Evolutionary conservation across 2,329 filamentous ascomycete species (phyloP), one percentile per base, ranked within the genome.

Genomic region (Xylariales sp.): DNA sequence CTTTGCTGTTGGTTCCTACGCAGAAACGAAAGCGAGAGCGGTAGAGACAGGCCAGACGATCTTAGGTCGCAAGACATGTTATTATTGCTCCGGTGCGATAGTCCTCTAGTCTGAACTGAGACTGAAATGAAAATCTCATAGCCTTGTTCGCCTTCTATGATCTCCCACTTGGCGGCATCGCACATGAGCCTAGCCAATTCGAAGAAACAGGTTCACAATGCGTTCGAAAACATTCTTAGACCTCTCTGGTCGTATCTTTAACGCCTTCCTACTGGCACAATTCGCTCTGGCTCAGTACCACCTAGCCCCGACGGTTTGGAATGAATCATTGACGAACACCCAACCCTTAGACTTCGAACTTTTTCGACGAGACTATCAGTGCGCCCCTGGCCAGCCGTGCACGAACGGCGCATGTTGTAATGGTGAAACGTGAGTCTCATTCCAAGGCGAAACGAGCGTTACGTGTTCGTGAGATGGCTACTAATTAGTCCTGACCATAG

Each of bases 321-420:
- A 61, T 45, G 58, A 43, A 23, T 61, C 58, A 53, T 61, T 61
- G 39, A 61, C 58, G 9, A 34, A 32, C 46, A 53, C 58, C 9
- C 58, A 46, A 18, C 58, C 48, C 49, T 53, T 52, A 30, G 58
- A 30, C 39, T 61, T 61, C 48, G 46, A 61, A 45, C 58, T 61
- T 8, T 61, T 61, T 61, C 58, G 58, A 53, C 58, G 58, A 52
- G 58, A 61, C 34, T 61, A 61, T 53, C 58, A 61, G 45, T 61
- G 58, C 6, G 49, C 58, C 34, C 18, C 28, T 61, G 49, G 28
- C 14, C 46, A 61, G 58, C 58, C 58, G 6, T 61, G 58, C 23
- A 53, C 58, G 14, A 61, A 61, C 49, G 18, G 9, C 14, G 58
- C 58, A 18, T 61, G 58, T 61, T 61, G 58, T 45, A 61, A 61